phyloP scores from a whole-genome alignment of 2,329 filamentous ascomycete species.

The Dryadomyces quercus-mongolicae region DNA sequence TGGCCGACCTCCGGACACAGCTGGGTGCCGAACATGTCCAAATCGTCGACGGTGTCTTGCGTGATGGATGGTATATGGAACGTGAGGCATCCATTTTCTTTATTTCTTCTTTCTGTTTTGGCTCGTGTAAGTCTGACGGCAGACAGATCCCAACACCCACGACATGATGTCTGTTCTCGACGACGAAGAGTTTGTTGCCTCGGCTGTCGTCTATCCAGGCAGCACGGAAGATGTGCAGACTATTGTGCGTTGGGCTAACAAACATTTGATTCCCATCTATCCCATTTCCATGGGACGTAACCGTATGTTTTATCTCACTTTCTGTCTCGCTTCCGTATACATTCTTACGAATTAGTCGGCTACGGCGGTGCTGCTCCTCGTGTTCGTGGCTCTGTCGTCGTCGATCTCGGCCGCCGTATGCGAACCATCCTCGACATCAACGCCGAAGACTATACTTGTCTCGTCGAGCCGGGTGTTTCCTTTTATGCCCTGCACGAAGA shows the following conservation, averaged over 20 bases:
- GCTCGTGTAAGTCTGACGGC: no score
- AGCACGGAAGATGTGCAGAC: conserved; percentile 21
- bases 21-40: conserved; percentile 26
- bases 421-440: conserved; percentile 26
- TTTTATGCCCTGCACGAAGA: conserved; percentile 26
- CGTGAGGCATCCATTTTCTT: conserved; percentile 11
- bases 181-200: conserved; percentile 32
- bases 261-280: conserved; percentile 22
- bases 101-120: not conserved
- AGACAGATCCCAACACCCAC: conserved; percentile 24
- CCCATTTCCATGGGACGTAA: conserved; percentile 27
- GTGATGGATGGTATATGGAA: conserved; percentile 26
- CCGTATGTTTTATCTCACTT: conserved; percentile 3
- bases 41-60: conserved; percentile 26
- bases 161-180: conserved; percentile 29
- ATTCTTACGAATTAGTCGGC: conserved; percentile 17
- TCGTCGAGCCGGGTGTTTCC: conserved; percentile 30
- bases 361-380: conserved; percentile 31
- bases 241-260: conserved; percentile 22
- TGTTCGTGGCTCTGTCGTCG: conserved; percentile 27
- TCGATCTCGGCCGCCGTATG: conserved; percentile 30
- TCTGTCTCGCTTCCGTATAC: not conserved
- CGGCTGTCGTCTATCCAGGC: conserved; percentile 24
- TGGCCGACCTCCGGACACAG: conserved; percentile 22
- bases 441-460: conserved; percentile 24